Percentiles rank a stretch among this genome's conserved stretches.
Evolutionary conservation across 2,329 filamentous ascomycete genomes (phyloP).

Genomic region (Lasiodiplodia theobromae): DNA sequence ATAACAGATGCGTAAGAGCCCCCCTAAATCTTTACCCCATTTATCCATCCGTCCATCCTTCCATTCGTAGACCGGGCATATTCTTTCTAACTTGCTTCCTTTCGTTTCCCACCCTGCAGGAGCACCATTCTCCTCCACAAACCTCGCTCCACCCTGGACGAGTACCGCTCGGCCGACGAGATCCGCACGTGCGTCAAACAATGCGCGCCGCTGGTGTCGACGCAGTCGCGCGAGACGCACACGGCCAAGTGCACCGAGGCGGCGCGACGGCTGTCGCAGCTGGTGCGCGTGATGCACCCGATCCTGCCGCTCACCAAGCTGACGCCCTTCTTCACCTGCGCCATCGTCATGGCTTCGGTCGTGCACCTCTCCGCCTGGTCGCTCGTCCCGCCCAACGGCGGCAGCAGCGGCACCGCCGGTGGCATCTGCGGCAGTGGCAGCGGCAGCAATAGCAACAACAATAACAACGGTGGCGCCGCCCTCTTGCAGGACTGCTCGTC

Average conservation of each 20-base stretch:
- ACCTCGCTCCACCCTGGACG: constrained; percentile 47
- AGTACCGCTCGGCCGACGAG: constrained; percentile 42
- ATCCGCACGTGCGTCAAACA: constrained; percentile 70
- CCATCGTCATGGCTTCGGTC: constrained; percentile 49
- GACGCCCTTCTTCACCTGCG: constrained; percentile 56
- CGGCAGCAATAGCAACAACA: not conserved
- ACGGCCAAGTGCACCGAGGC: constrained; percentile 82
- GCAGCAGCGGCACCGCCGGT: constrained; percentile 36
- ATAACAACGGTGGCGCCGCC: not conserved
- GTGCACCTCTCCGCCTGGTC: constrained; percentile 73
- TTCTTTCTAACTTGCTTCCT: not conserved
- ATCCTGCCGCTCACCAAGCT: constrained; percentile 72
- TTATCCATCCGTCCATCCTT: not conserved
- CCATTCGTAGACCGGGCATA: not conserved
- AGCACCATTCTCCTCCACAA: constrained; percentile 54
- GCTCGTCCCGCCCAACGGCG: constrained; percentile 55
- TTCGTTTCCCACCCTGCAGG: constrained; percentile 34
- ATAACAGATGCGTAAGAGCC: constrained; percentile 61
- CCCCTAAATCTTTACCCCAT: not conserved
- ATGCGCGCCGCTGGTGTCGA: constrained; percentile 52
- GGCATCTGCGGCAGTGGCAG: no score
- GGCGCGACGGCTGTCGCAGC: constrained; percentile 76
- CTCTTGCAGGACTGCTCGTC: not conserved
- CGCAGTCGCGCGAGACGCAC: constrained; percentile 65
- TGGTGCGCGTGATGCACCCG: constrained; percentile 70